Conservation (phyloP, 768 basidiomycete genomes). For the Neoboletus magnificus region DNA sequence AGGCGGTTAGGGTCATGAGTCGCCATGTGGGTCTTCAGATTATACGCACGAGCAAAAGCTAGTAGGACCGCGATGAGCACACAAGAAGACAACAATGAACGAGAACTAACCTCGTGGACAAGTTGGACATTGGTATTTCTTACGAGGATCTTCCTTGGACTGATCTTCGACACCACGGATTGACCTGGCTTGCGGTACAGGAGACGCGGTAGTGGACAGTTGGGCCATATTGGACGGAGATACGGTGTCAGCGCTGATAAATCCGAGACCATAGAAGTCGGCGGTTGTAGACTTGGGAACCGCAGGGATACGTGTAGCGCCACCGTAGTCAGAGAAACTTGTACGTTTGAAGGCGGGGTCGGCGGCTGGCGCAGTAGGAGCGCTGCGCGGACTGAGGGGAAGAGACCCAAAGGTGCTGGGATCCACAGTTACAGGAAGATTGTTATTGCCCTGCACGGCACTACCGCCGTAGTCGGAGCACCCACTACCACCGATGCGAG, state of each 20-base stretch:
- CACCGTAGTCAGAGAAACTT: slow-evolving; percentile 68
- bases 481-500: slow-evolving; percentile 48
- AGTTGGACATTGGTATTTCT: slow-evolving; percentile 71
- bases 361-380: slow-evolving; percentile 35
- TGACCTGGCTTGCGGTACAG: slow-evolving; percentile 36
- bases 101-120: slow-evolving; percentile 64
- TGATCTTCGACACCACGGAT: slow-evolving; percentile 42
- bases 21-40: slow-evolving; percentile 92
- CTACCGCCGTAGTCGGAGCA: slow-evolving; percentile 53
- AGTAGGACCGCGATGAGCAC: slow-evolving; percentile 5
- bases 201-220: slow-evolving; percentile 43
- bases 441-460: slow-evolving; percentile 37
- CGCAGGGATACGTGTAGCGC: slow-evolving; percentile 44
- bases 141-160: slow-evolving; percentile 60
- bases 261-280: slow-evolving; percentile 43
- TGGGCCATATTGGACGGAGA: slow-evolving; percentile 56
- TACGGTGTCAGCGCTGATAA: slow-evolving; percentile 38
- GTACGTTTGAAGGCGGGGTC: slow-evolving; percentile 39
- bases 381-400: slow-evolving; percentile 55
- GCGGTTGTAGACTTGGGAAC: slow-evolving; percentile 49
- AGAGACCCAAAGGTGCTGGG: slow-evolving; percentile 56
- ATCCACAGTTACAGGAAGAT: slow-evolving; percentile 43
- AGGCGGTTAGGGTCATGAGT: slow-evolving; percentile 91
- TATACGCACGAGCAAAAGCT: slow-evolving; percentile 93
- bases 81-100: neutral